A percentile compares a stretch with the other conserved stretches of the same genome.
Evolutionary conservation across 2,329 filamentous ascomycete species (phyloP).

Genomic region (Didymella glomerata): DNA sequence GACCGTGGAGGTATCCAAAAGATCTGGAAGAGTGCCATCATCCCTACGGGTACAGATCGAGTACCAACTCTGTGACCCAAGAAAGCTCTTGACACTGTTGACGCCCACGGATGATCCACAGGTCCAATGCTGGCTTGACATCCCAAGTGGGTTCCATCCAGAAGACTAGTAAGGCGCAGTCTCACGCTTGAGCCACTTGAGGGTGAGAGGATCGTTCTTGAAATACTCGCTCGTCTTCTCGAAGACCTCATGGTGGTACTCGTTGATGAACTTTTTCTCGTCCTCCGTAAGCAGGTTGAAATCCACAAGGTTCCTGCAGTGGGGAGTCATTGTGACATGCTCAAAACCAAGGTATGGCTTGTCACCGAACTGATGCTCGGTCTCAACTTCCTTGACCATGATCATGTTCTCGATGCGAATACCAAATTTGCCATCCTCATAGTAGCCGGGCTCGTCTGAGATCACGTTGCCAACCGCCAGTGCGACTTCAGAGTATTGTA

Average conservation of each 20-base stretch:
- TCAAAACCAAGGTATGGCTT: constrained; percentile 96
- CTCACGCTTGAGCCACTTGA: constrained; percentile 86
- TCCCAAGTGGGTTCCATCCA: too few species aligned
- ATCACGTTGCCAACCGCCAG: constrained; percentile 92
- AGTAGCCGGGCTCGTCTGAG: constrained; percentile 95
- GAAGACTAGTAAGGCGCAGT: constrained; percentile 65
- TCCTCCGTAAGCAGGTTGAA: constrained; percentile 71
- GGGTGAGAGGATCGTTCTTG: constrained; percentile 72
- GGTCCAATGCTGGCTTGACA: not conserved
- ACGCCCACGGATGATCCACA: not conserved
- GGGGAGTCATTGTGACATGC: constrained; percentile 95
- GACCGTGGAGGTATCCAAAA: not conserved
- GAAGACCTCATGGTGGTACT: constrained; percentile 81
- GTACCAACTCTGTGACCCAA: not conserved
- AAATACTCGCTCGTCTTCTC: constrained; percentile 84
- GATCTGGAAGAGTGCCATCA: not conserved
- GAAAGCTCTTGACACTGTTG: not conserved
- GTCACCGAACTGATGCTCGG: constrained; percentile 86
- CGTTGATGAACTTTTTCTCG: constrained; percentile 88
- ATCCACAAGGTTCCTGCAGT: constrained; percentile 89
- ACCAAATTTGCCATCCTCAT: constrained; percentile 93
- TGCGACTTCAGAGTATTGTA: constrained; percentile 90
- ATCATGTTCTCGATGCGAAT: constrained; percentile 97
- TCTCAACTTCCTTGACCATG: constrained; percentile 88
- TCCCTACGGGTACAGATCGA: not conserved